Evolutionary conservation across 495 filamentous ascomycete genomes (phyloP).

Genomic region (Penicillium subrubescens): DNA sequence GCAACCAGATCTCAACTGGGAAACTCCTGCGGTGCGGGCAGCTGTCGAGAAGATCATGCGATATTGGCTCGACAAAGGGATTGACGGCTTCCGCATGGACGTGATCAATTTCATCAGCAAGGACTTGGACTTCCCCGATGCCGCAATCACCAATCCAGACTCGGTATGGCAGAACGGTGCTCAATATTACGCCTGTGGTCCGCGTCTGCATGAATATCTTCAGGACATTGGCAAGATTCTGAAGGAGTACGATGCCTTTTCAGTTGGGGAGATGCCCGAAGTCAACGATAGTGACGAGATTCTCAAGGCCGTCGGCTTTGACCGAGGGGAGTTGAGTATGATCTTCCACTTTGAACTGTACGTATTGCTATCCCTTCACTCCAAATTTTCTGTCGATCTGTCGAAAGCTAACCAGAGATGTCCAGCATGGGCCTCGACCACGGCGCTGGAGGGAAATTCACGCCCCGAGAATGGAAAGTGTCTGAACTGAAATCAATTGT

Average conservation of each 20-base stretch:
- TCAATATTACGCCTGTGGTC: conserved; percentile 18
- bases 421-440: conserved; percentile 19
- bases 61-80: conserved; percentile 66
- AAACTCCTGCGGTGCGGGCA: conserved; percentile 55
- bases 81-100: conserved; percentile 64
- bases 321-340: conserved; percentile 61
- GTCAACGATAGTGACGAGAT: conserved; percentile 50
- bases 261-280: conserved; percentile 64
- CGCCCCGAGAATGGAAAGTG: conserved; percentile 35
- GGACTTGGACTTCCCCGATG: conserved; percentile 55
- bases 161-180: background rate
- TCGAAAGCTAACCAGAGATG: no score
- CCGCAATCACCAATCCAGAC: conserved; percentile 46
- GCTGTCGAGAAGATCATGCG: conserved; percentile 64
- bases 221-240: conserved; percentile 60
- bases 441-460: conserved; percentile 18
- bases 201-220: conserved; percentile 62
- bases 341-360: conserved; percentile 61
- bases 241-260: conserved; percentile 58
- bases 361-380: no score
- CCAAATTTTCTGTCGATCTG: no score
- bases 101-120: conserved; percentile 66
- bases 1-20: conserved; percentile 75
- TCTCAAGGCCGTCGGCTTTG: conserved; percentile 49
- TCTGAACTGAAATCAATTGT: conserved; percentile 29